A percentile compares a stretch with the other conserved stretches of the same genome.
Conservation (phyloP, 2,329 filamentous ascomycete genomes). For the Cyphellophora europaea region DNA sequence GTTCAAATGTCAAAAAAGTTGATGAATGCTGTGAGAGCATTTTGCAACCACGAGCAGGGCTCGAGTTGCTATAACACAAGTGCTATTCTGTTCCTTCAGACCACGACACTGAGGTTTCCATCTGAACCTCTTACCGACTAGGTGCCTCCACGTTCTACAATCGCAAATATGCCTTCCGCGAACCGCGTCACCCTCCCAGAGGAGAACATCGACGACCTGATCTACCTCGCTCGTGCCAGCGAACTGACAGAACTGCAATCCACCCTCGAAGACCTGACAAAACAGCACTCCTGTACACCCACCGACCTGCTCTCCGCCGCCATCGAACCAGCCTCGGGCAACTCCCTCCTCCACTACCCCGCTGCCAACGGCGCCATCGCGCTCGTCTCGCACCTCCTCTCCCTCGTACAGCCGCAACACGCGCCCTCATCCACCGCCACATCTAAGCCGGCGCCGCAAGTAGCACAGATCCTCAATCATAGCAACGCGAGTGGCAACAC, state of each 20-base stretch:
- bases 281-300: constrained; percentile 49
- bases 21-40: too few relatives aligned
- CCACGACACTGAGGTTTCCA: too few relatives aligned
- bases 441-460: constrained; percentile 6
- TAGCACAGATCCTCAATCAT: constrained; percentile 34
- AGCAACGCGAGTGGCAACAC: constrained; percentile 82
- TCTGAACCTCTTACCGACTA: too few relatives aligned
- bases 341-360: constrained; percentile 69
- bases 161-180: too few relatives aligned
- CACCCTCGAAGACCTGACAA: constrained; percentile 50
- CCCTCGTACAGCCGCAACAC: constrained; percentile 5
- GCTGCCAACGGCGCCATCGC: constrained; percentile 80
- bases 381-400: constrained; percentile 33
- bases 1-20: too few relatives aligned
- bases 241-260: constrained; percentile 60
- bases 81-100: too few relatives aligned
- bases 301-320: constrained; percentile 61
- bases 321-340: constrained; percentile 53
- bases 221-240: constrained; percentile 75
- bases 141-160: background rate
- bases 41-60: too few relatives aligned
- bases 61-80: too few relatives aligned
- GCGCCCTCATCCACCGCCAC: constrained; percentile 1
- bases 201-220: constrained; percentile 63
- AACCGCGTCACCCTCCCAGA: constrained; percentile 7